Evolutionary conservation across 805 yeast genomes (phyloP).

Genomic region (Priceomyces haplophilus): DNA sequence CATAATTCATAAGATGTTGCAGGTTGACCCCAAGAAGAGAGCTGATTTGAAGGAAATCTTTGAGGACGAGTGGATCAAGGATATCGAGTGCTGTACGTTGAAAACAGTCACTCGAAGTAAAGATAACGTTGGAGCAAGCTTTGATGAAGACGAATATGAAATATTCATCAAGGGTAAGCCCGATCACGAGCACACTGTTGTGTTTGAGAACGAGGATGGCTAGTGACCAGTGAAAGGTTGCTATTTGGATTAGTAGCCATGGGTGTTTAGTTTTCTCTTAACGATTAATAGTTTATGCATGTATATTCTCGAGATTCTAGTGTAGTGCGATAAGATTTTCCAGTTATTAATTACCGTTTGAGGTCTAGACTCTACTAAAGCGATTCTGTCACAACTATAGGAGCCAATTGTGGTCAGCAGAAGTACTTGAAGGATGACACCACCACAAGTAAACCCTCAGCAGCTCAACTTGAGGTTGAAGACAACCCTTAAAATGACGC

Average conservation of each 20-base stretch:
- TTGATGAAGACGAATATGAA: constrained; percentile 39
- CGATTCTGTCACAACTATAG: too few species aligned
- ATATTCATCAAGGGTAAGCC: constrained; percentile 35
- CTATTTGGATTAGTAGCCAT: background rate
- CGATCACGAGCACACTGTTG: constrained; percentile 39
- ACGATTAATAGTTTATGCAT: constrained; percentile 2
- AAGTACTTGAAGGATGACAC: background rate
- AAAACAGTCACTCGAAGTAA: constrained; percentile 19
- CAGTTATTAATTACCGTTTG: background rate
- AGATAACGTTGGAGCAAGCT: constrained; percentile 19
- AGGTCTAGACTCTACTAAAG: background rate
- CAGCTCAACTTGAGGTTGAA: constrained; percentile 36
- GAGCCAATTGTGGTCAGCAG: background rate
- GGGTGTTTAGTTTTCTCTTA: background rate
- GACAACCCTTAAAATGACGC: constrained; percentile 60
- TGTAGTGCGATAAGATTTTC: background rate
- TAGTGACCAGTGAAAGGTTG: background rate
- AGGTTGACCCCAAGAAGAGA: constrained; percentile 57
- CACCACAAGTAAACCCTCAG: constrained; percentile 28
- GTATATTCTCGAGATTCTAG: background rate
- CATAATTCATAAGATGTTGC: constrained; percentile 61
- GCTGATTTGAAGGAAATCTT: constrained; percentile 66
- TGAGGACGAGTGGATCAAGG: constrained; percentile 67
- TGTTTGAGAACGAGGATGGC: constrained; percentile 17
- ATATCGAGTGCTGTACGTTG: constrained; percentile 60